Percentiles rank a stretch among this genome's conserved stretches.
phyloP scores from a whole-genome alignment of 208 protist species.

The Wallacemonas sp. region DNA sequence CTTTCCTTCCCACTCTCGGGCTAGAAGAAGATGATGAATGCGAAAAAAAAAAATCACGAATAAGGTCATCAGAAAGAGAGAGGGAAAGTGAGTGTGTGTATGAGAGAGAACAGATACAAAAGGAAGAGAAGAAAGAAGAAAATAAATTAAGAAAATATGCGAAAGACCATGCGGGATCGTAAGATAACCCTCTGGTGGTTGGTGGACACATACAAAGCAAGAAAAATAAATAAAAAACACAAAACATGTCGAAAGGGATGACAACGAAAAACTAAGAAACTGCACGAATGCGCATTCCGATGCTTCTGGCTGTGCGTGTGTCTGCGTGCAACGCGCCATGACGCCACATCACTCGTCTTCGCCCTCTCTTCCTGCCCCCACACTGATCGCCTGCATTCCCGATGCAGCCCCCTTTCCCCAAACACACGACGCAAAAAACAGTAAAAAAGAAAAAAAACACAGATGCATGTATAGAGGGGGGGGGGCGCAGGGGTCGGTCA shows the following conservation, averaged over 20 bases:
- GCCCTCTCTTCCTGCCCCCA: too few species aligned
- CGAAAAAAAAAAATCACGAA: not conserved
- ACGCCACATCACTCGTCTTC: too few species aligned
- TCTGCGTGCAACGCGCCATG: too few species aligned
- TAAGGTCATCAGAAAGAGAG: not conserved
- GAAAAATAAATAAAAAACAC: conserved; percentile 3
- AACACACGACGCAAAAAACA: not conserved
- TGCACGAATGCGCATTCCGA: too few species aligned
- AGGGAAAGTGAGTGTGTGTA: not conserved
- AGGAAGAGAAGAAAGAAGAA: conserved; percentile 4
- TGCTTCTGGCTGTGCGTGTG: too few species aligned
- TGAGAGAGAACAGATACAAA: not conserved
- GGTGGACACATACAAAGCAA: too few species aligned
- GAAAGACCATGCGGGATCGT: conserved; percentile 5
- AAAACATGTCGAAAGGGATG: not conserved
- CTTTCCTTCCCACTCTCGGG: too few species aligned
- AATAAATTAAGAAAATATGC: conserved; percentile 1
- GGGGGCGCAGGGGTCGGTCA: too few species aligned
- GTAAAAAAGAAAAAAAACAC: conserved; percentile 18
- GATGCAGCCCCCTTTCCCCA: not conserved
- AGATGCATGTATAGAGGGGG: too few species aligned
- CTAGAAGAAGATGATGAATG: not conserved
- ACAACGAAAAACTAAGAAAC: conserved; percentile 9
- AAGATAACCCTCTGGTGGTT: too few species aligned
- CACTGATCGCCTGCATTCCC: too few species aligned